Evolutionary conservation across 768 basidiomycete species (phyloP), one percentile per base, ranked within the genome.

Genomic region (Calvatia gigantea): DNA sequence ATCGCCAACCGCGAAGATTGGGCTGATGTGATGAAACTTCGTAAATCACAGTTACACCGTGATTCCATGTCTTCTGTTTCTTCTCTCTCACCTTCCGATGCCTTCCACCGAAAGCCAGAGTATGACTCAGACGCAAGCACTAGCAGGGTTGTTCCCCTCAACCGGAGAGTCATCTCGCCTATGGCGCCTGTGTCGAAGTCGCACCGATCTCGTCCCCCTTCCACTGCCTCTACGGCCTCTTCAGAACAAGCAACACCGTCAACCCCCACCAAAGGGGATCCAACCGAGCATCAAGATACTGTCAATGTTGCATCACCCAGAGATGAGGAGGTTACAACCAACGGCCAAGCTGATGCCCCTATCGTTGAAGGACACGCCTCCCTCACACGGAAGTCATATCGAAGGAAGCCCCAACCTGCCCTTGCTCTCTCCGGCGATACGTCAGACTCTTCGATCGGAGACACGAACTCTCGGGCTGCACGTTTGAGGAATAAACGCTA

Each of bases 101-200:
- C 70, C 1, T 58, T 75, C 3, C 65, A 65, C 8, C 67, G 68
- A 15, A 70, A 67, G 56, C 66, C 72, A 11, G 84, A 83, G 44
- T 72, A 75, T 61, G 85, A 86, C 41, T 84, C 84, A 3, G 87
- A 89, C 55, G 68, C 72, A 15, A 64, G 57, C 56, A 61, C 69
- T 9, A 87, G 89, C 64, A 78, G 87, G 47, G 69, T 76, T 45
- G 76, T 91, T 12, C 79, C 81, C 23, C 63, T 91, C 47, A 86
- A 87, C 64, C 81, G 88, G 29, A 79, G 78, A 58, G 82, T 84
- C 11, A 67, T 88, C 4, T 90, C 89, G 3, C 87, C 89, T 3
- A 85, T 89, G 84, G 86, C 87, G 15, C 75, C 82, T 29, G 71
- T 69, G 12, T 81, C 75, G 56, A 74, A 77, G 54, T 65, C 72